Evolutionary conservation across 352 stramenopile genomes (phyloP), one percentile per base, ranked within the genome.

Genomic region (Thalassiosira exigua): DNA sequence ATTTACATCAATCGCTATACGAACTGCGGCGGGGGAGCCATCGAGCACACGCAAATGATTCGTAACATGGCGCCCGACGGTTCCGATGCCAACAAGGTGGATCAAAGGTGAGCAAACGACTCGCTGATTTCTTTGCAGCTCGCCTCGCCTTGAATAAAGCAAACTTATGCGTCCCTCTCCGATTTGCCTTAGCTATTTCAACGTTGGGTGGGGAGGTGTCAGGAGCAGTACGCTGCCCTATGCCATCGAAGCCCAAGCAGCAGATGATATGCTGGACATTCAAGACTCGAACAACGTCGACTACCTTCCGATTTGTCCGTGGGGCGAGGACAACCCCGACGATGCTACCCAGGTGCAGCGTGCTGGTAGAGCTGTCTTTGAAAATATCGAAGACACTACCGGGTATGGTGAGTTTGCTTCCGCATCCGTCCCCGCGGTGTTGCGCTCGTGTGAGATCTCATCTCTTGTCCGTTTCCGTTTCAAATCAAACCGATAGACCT

Each of bases 1-100:
- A 66, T 85, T 0, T 82, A 79, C 42, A 67, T 79, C 22, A 79
- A 75, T 12, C 59, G 36, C 14, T 85, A 79, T 51, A 65, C 33
- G 1, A 65, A 85, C 50, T 85, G 78, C 54, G 59, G 56, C 0
- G 53, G 66, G 53, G 78, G 78, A 22, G 57, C 75, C 27, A 67
- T 85, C 36, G 78, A 85, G 48, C 50, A 76, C 56, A 72, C 58
- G 14, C 39, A 73, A 17, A 62, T 71, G 36, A 67, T 81, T 42
- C 58, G 77, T 26, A 70, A 81, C 32, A 66, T 51, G 39, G 61
- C 30, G 4, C 24, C 5, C 24, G 27, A 57, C 5, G 24, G 27
- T 14, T 22, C 5, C 1, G 42, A 39, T 46, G 17, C n/a, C 5
- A n/a, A 44, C 22, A 41, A 44, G 7, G 14, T 14, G 36, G 36